Conservation (phyloP, 352 stramenopile species). For the Globisporangium nunn region DNA sequence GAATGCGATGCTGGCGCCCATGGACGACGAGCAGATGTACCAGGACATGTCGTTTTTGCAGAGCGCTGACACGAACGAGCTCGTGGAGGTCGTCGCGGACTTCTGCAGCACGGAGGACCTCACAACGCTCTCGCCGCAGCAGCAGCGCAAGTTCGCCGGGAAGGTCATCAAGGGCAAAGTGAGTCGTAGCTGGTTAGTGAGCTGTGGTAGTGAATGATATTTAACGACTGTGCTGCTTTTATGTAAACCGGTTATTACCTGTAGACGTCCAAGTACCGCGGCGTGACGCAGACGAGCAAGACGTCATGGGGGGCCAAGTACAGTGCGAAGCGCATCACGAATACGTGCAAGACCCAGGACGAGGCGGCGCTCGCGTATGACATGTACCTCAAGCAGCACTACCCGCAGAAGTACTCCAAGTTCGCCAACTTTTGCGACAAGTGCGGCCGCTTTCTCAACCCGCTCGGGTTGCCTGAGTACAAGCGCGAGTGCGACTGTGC, state of each 20-base stretch:
- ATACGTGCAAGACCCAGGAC: slow-evolving; percentile 84
- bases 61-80: slow-evolving; percentile 44
- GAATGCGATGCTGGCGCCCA: slow-evolving; percentile 10
- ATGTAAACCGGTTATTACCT: background rate
- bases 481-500: slow-evolving; percentile 68
- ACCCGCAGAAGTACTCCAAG: slow-evolving; percentile 78
- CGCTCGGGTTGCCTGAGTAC: slow-evolving; percentile 62
- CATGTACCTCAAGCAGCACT: slow-evolving; percentile 74
- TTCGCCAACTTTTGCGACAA: slow-evolving; percentile 85
- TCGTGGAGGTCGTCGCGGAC: slow-evolving; percentile 54
- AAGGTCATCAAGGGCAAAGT: slow-evolving; percentile 84
- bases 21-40: slow-evolving; percentile 62
- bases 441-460: slow-evolving; percentile 79
- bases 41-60: slow-evolving; percentile 70
- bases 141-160: slow-evolving; percentile 47
- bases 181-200: slow-evolving; percentile 7
- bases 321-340: slow-evolving; percentile 83
- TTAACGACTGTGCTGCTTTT: background rate
- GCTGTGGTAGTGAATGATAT: background rate
- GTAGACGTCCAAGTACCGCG: slow-evolving; percentile 83
- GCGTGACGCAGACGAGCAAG: slow-evolving; percentile 83
- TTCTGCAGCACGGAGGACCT: slow-evolving; percentile 42
- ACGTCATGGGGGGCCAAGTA: slow-evolving; percentile 86
- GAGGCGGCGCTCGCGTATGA: slow-evolving; percentile 80
- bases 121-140: slow-evolving; percentile 31